Evolutionary conservation across 805 yeast species (phyloP).

Genomic region (Hanseniaspora valbyensis): DNA sequence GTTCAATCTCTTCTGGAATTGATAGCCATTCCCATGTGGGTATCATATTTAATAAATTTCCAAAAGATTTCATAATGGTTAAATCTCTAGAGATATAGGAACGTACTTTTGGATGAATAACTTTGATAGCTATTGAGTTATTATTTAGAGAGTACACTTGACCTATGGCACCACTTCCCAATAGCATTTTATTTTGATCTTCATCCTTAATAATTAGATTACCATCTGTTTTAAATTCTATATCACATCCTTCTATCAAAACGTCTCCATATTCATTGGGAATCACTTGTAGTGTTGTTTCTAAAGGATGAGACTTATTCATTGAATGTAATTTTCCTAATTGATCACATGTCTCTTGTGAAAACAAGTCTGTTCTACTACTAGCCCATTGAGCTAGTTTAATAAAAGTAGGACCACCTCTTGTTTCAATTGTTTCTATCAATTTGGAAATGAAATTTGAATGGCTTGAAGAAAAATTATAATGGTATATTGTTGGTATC

Average conservation of each 20-base stretch:
- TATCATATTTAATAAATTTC: conserved; percentile 50
- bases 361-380: conserved; percentile 85
- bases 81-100: conserved; percentile 66
- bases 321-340: conserved; percentile 71
- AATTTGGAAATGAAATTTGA: conserved; percentile 1
- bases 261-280: conserved; percentile 24
- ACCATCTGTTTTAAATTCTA: not conserved
- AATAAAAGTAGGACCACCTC: conserved; percentile 84
- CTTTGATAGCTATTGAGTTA: conserved; percentile 63
- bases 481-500: conserved; percentile 3
- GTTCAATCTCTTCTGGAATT: conserved; percentile 85
- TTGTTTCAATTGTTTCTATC: conserved; percentile 3
- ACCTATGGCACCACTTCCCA: conserved; percentile 98
- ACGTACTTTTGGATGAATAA: conserved; percentile 80
- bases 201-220: conserved; percentile 21
- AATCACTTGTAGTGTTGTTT: conserved; percentile 48
- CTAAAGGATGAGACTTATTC: conserved; percentile 60
- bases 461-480: conserved; percentile 4
- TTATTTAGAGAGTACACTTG: conserved; percentile 73
- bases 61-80: conserved; percentile 72
- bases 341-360: conserved; percentile 65
- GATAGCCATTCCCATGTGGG: conserved; percentile 99
- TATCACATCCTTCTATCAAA: conserved; percentile 37
- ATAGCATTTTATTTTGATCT: conserved; percentile 51
- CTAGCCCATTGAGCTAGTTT: conserved; percentile 99